phyloP scores from a whole-genome alignment of 2,329 filamentous ascomycete species.

The Claviceps spartinae region DNA sequence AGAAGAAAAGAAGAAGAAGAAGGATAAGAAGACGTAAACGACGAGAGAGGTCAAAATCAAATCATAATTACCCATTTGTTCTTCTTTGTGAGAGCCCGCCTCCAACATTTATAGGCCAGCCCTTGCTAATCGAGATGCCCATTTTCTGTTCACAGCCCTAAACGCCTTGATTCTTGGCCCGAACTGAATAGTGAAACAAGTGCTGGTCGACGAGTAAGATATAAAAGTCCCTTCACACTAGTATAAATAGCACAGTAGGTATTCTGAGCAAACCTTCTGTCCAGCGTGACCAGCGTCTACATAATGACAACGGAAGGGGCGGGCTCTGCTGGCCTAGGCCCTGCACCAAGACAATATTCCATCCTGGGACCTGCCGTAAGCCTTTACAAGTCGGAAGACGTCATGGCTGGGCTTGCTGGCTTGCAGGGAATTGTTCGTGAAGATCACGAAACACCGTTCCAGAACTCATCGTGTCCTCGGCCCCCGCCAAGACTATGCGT shows the following conservation, averaged over 20 bases:
- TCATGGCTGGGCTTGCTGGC: too few relatives aligned
- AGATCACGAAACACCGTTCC: too few relatives aligned
- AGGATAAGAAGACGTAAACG: not conserved
- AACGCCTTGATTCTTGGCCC: not conserved
- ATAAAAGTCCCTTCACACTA: not conserved
- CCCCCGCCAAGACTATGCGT: too few relatives aligned
- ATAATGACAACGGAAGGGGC: too few relatives aligned
- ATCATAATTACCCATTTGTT: conserved; percentile 25
- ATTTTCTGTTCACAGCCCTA: not conserved
- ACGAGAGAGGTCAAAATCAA: not conserved
- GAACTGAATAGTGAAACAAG: not conserved
- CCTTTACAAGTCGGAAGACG: too few relatives aligned
- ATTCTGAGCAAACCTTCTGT: not conserved
- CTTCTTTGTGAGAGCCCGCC: conserved; percentile 17
- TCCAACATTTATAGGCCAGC: not conserved
- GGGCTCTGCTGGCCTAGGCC: too few relatives aligned
- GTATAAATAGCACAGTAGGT: not conserved
- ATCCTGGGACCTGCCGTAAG: too few relatives aligned
- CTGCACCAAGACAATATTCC: too few relatives aligned
- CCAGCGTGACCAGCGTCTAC: too few relatives aligned
- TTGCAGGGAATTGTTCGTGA: too few relatives aligned
- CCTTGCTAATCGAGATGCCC: not conserved
- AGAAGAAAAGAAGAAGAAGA: not conserved
- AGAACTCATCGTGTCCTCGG: too few relatives aligned
- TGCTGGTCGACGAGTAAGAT: not conserved